Evolutionary conservation across 2,329 filamentous ascomycete genomes (phyloP).

Genomic region (Colletotrichum cuscutae): DNA sequence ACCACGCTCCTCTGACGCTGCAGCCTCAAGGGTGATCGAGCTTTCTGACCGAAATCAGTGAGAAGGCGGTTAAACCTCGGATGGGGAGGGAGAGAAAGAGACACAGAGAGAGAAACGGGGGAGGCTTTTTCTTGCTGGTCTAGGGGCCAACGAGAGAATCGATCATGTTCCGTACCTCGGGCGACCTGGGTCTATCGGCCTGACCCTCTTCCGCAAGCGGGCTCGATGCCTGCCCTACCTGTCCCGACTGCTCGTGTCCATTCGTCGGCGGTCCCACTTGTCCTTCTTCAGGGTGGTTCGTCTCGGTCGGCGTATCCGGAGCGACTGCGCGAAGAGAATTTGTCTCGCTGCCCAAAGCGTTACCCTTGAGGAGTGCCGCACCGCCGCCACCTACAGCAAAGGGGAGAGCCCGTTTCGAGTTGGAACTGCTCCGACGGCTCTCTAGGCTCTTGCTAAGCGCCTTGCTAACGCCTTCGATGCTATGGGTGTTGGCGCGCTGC

Average conservation of each 20-base stretch:
- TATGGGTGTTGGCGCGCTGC: conserved; percentile 58
- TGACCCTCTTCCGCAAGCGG: conserved; percentile 20
- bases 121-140: conserved; percentile 39
- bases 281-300: conserved; percentile 52
- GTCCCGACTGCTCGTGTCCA: conserved; percentile 20
- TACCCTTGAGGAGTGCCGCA: conserved; percentile 56
- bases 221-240: conserved; percentile 9
- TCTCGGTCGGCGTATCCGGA: conserved; percentile 52
- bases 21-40: conserved; percentile 37
- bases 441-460: conserved; percentile 89
- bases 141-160: conserved; percentile 63
- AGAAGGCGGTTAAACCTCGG: conserved; percentile 29
- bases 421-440: conserved; percentile 88
- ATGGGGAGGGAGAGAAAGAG: conserved; percentile 4
- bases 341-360: conserved; percentile 66
- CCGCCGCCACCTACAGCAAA: conserved; percentile 54
- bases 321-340: conserved; percentile 65
- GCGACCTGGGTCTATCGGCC: conserved; percentile 30
- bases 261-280: conserved; percentile 28
- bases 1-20: conserved; percentile 52
- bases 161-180: conserved; percentile 65
- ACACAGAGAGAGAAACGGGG: conserved; percentile 35
- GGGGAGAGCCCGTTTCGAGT: conserved; percentile 79
- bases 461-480: conserved; percentile 79
- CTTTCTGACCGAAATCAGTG: conserved; percentile 44